Conservation (phyloP, 192 early-diverging fungal species). For the Rhizoclosmatium globosum region DNA sequence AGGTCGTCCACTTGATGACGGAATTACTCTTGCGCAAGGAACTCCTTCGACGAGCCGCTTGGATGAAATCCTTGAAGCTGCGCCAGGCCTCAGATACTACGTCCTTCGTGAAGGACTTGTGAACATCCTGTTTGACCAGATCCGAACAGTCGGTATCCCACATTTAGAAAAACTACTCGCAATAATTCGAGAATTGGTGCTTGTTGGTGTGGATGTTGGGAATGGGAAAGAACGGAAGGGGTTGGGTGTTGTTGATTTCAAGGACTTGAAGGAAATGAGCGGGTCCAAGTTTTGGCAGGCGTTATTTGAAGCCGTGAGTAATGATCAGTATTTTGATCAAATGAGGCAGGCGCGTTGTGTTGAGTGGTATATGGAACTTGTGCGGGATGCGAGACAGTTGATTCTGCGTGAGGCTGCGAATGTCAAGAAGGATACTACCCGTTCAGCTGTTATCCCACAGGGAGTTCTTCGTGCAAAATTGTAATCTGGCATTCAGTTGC, state of each 20-base stretch:
- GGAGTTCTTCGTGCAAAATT: background rate
- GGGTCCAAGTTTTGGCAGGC: slow-evolving; percentile 23
- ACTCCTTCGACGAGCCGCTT: background rate
- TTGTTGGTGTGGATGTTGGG: slow-evolving; percentile 18
- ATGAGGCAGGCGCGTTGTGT: slow-evolving; percentile 29
- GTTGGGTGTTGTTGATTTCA: slow-evolving; percentile 4
- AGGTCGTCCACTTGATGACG: background rate
- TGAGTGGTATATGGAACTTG: slow-evolving; percentile 36
- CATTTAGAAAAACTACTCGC: slow-evolving; percentile 20
- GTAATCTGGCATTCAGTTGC: background rate
- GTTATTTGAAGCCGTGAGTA: slow-evolving; percentile 33
- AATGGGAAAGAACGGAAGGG: background rate
- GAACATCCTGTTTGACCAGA: slow-evolving; percentile 43
- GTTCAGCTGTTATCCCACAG: background rate
- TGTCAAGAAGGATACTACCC: too few species aligned
- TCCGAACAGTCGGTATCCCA: slow-evolving; percentile 37
- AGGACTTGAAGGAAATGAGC: background rate
- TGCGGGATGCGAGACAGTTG: slow-evolving; percentile 4
- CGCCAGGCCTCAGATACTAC: slow-evolving; percentile 3
- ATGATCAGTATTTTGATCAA: slow-evolving; percentile 24
- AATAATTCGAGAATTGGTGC: slow-evolving; percentile 32
- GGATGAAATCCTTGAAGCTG: slow-evolving; percentile 24
- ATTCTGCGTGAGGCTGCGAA: too few species aligned
- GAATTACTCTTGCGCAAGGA: background rate
- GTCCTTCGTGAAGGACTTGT: slow-evolving; percentile 35